Conservation (phyloP, 805 yeast species). For the Sungouiella blattae region DNA sequence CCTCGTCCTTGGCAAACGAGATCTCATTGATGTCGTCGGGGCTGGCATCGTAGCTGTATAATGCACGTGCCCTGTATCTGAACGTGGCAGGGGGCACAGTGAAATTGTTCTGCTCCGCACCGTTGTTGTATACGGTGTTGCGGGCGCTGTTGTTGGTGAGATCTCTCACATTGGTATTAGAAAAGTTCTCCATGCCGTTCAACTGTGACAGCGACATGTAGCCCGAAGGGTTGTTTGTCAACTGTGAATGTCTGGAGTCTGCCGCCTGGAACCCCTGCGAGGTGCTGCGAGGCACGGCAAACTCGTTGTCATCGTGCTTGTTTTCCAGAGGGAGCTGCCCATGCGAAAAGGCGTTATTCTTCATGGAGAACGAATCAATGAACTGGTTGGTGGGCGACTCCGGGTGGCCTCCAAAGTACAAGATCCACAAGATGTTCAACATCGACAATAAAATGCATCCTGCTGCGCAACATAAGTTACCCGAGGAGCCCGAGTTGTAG, state of each 20-base stretch:
- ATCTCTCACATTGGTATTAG: constrained; percentile 35
- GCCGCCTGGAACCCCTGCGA: constrained; percentile 25
- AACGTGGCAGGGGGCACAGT: constrained; percentile 35
- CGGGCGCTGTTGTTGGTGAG: constrained; percentile 20
- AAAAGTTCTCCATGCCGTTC: constrained; percentile 58
- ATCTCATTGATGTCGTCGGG: constrained; percentile 92
- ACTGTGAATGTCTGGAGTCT: constrained; percentile 35
- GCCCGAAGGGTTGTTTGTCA: constrained; percentile 28
- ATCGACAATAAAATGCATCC: constrained; percentile 84
- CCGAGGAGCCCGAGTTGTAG: constrained; percentile 55
- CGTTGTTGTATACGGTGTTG: constrained; percentile 16
- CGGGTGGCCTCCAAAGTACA: constrained; percentile 87
- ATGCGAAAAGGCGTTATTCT: constrained; percentile 35
- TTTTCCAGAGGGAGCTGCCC: constrained; percentile 29
- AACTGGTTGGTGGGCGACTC: constrained; percentile 83
- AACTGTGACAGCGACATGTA: constrained; percentile 54
- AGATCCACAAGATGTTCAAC: constrained; percentile 78
- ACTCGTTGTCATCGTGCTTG: constrained; percentile 23
- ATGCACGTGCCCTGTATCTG: constrained; percentile 82
- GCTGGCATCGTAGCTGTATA: constrained; percentile 83
- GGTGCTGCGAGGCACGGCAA: constrained; percentile 13
- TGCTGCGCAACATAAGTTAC: constrained; percentile 84
- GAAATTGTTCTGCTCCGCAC: constrained; percentile 19
- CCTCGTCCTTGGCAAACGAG: constrained; percentile 85
- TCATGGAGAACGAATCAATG: constrained; percentile 76